A percentile compares a stretch with the other conserved stretches of the same genome.
Conservation (phyloP, 75 land plant genomes). For the Cunninghamia lanceolata region DNA sequence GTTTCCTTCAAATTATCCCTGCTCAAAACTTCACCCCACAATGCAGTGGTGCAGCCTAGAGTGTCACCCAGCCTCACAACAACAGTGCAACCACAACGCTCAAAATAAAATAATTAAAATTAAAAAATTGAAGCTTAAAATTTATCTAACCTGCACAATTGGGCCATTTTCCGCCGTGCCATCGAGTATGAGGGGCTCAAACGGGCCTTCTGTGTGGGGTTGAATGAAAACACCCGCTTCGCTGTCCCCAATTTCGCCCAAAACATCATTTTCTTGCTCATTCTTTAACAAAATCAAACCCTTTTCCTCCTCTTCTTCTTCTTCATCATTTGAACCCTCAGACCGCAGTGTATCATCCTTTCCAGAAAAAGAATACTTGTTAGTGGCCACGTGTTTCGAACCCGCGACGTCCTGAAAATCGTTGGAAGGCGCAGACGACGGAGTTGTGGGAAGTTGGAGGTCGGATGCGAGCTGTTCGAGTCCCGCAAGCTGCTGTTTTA, state of each 20-base stretch:
- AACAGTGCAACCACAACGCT: not conserved
- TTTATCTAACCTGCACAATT: slow-evolving; percentile 42
- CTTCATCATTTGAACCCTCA: slow-evolving; percentile 5
- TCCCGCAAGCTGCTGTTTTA: slow-evolving; percentile 40
- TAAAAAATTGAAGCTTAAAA: not conserved
- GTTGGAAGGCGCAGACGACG: not conserved
- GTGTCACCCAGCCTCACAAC: not conserved
- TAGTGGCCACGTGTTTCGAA: not conserved
- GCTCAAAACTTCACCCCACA: not conserved
- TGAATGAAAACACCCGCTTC: slow-evolving; percentile 38
- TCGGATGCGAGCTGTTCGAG: slow-evolving; percentile 14
- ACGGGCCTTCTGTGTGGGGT: slow-evolving; percentile 37
- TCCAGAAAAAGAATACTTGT: not conserved
- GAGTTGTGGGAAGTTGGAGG: not conserved
- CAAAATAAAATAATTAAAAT: not conserved
- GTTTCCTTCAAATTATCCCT: too few relatives aligned
- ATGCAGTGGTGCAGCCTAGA: not conserved
- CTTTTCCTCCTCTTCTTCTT: slow-evolving; percentile 14
- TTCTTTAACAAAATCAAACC: not conserved
- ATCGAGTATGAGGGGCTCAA: slow-evolving; percentile 65
- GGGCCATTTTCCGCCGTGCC: slow-evolving; percentile 26
- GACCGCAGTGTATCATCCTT: not conserved
- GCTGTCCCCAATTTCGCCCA: slow-evolving; percentile 16
- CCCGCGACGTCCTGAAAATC: not conserved
- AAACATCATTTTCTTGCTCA: not conserved